Evolutionary conservation across 352 stramenopile genomes (phyloP).

Genomic region (Globisporangium nunn): DNA sequence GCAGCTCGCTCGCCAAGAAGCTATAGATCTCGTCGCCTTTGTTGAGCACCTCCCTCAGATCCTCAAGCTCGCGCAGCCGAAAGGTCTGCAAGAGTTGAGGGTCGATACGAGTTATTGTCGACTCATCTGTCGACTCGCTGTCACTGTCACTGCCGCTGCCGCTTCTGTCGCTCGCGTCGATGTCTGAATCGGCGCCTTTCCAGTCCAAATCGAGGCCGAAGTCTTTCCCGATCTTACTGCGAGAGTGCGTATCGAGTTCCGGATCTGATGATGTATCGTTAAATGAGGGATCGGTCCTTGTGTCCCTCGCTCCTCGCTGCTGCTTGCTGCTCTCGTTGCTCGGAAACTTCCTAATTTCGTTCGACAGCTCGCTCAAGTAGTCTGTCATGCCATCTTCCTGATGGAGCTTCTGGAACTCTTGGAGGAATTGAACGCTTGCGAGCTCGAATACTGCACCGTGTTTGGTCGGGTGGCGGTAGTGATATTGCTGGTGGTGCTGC

Average conservation of each 20-base stretch:
- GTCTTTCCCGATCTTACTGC: neutral
- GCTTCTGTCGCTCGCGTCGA: neutral
- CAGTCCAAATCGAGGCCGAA: conserved; percentile 17
- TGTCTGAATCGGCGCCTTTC: conserved; percentile 5
- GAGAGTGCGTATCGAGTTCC: neutral
- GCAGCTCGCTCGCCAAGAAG: conserved; percentile 39
- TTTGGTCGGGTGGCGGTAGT: conserved; percentile 14
- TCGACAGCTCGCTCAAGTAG: conserved; percentile 29
- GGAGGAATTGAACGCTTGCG: conserved; percentile 32
- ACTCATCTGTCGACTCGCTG: neutral
- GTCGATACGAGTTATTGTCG: conserved; percentile 6
- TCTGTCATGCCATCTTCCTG: conserved; percentile 43
- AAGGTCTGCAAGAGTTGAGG: conserved; percentile 7
- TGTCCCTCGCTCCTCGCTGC: neutral
- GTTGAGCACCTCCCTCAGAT: conserved; percentile 24
- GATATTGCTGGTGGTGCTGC: neutral
- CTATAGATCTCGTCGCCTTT: conserved; percentile 61
- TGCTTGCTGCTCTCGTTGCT: neutral
- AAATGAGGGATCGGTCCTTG: neutral
- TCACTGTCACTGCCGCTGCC: neutral
- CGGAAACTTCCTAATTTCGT: conserved; percentile 6
- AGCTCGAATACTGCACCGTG: conserved; percentile 37
- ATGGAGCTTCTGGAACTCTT: conserved; percentile 54
- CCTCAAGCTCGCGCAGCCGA: conserved; percentile 12
- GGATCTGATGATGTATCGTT: neutral